A percentile compares a stretch with the other conserved stretches of the same genome.
Evolutionary conservation across 768 basidiomycete species (phyloP).

Genomic region (Collybiopsis confluens): DNA sequence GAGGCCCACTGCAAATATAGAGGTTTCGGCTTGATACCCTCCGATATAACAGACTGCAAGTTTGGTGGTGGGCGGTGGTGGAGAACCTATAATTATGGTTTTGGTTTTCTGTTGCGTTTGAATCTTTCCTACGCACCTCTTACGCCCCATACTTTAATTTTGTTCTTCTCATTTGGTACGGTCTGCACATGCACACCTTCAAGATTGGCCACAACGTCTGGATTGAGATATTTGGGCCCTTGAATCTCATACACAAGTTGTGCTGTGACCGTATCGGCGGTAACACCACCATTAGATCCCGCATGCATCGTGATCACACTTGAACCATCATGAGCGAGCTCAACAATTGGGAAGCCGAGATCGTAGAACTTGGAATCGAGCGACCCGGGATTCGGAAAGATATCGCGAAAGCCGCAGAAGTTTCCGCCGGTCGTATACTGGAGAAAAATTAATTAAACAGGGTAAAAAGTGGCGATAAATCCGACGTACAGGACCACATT

Average conservation of each 20-base stretch:
- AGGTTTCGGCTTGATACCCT: constrained; percentile 4
- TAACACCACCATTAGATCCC: constrained; percentile 3
- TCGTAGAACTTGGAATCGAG: not conserved
- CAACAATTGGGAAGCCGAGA: constrained; percentile 1
- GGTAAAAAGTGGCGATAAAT: no score
- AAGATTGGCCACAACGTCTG: constrained; percentile 2
- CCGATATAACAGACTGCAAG: constrained; percentile 1
- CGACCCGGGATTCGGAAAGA: constrained; percentile 1
- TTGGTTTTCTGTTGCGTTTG: no score
- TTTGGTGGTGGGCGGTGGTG: constrained; percentile 7
- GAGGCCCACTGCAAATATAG: constrained; percentile 1
- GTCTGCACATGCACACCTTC: constrained; percentile 1
- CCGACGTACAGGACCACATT: not conserved
- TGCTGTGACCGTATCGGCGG: constrained; percentile 3
- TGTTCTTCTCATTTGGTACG: not conserved
- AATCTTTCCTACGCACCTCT: no score
- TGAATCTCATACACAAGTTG: constrained; percentile 8
- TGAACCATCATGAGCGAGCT: constrained; percentile 1
- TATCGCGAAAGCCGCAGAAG: not conserved
- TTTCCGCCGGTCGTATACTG: constrained; percentile 7
- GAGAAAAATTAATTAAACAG: not conserved
- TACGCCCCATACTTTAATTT: constrained; percentile 2
- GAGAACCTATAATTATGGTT: no score
- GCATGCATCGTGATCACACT: not conserved
- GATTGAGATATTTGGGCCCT: constrained; percentile 6